A percentile compares a stretch with the other conserved stretches of the same genome.
These are phyloP conservation scores for Russula compacta DNA, from an alignment of 768 basidiomycete species.

Conservation along the genomic window DNA sequence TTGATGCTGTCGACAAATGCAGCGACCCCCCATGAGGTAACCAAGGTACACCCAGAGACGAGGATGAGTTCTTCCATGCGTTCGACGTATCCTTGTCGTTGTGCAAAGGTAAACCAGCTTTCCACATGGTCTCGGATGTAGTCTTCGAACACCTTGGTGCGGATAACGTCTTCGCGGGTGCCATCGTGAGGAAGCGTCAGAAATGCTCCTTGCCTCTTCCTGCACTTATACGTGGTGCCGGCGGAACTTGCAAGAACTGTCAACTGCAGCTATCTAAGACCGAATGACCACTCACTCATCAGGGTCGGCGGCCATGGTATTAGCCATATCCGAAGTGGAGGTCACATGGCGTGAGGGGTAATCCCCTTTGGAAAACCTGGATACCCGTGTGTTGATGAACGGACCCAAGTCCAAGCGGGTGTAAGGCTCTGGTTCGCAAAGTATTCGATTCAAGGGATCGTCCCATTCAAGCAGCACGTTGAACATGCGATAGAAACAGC, in stretches of 20 bases:
- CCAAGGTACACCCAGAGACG: constrained; percentile 5
- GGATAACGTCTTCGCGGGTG: neutral
- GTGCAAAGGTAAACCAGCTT: neutral
- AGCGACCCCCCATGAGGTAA: constrained; percentile 2
- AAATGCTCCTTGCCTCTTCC: neutral
- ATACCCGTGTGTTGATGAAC: neutral
- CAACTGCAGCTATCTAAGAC: neutral
- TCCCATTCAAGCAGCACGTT: constrained; percentile 10
- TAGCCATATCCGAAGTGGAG: neutral
- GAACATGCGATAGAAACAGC: constrained; percentile 18
- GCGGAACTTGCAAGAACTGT: neutral
- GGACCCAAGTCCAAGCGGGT: neutral
- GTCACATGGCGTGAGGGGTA: neutral
- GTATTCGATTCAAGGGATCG: neutral
- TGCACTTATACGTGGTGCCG: neutral
- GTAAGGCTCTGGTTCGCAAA: neutral
- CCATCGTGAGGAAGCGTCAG: neutral
- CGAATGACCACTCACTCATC: neutral
- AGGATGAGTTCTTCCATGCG: constrained; percentile 12
- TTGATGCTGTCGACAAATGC: neutral
- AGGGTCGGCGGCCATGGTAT: neutral
- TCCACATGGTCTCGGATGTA: neutral
- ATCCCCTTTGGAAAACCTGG: neutral
- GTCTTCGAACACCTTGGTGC: constrained; percentile 1
- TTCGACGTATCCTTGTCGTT: neutral